phyloP scores from a whole-genome alignment of 2,329 filamentous ascomycete genomes.

The Monosporascus sp. region DNA sequence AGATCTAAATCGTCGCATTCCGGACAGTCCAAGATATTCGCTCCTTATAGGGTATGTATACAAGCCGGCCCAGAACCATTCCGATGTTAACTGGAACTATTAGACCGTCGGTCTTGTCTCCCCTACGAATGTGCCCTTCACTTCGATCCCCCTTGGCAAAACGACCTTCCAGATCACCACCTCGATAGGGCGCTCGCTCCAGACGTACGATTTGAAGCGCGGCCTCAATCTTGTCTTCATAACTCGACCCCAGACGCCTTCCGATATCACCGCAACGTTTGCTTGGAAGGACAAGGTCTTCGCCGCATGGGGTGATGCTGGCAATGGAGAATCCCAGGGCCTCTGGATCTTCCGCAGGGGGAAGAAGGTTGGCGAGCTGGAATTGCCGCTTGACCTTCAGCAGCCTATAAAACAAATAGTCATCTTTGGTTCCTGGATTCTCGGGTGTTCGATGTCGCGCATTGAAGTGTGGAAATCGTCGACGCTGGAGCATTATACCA shows the following conservation, averaged over 20 bases:
- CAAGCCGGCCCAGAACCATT: neutral
- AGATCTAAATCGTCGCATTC: constrained; percentile 33
- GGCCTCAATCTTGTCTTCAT: constrained; percentile 92
- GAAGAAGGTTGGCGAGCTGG: constrained; percentile 72
- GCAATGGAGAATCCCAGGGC: constrained; percentile 52
- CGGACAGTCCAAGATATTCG: constrained; percentile 75
- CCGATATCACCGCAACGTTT: constrained; percentile 76
- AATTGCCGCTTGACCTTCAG: constrained; percentile 57
- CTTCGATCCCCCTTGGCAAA: constrained; percentile 81
- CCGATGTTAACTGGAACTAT: constrained; percentile 1
- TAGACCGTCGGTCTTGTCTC: constrained; percentile 93
- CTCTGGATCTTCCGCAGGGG: constrained; percentile 92
- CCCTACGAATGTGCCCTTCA: constrained; percentile 84
- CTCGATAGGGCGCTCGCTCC: constrained; percentile 80
- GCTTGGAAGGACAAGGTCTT: constrained; percentile 85
- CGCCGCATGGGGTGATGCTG: constrained; percentile 76
- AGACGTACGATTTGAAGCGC: constrained; percentile 90
- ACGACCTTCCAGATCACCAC: constrained; percentile 97
- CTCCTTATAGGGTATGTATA: constrained; percentile 72
- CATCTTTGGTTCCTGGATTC: constrained; percentile 86
- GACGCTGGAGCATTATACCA: constrained; percentile 86
- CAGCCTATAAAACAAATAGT: constrained; percentile 74
- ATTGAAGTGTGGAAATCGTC: constrained; percentile 86
- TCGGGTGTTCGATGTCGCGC: constrained; percentile 68
- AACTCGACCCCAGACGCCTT: constrained; percentile 82